Conservation (phyloP, 352 stramenopile genomes). For the Elongisporangium senticosum region DNA sequence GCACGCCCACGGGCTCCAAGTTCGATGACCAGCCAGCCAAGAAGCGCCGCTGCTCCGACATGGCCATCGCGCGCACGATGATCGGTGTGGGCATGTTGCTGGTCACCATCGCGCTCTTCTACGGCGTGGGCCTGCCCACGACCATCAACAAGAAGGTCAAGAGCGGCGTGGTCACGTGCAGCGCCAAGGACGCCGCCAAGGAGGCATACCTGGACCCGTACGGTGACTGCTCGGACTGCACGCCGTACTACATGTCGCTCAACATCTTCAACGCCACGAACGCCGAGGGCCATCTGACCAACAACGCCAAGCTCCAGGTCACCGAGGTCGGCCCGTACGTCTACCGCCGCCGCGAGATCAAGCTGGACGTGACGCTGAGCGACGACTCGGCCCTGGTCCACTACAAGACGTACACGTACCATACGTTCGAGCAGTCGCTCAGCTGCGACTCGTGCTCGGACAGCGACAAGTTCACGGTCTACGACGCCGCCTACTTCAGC, state of each 20-base stretch:
- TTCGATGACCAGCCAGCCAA: conserved; percentile 16
- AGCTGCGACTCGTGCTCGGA: conserved; percentile 16
- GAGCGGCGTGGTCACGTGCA: conserved; percentile 18
- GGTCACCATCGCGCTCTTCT: conserved; percentile 16
- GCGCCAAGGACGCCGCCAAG: conserved; percentile 11
- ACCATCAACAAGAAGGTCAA: conserved; percentile 19
- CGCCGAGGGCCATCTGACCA: conserved; percentile 10
- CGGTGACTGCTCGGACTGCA: conserved; percentile 25
- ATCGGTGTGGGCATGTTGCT: conserved; percentile 17
- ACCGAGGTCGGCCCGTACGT: conserved; percentile 24
- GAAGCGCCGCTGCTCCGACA: conserved; percentile 12
- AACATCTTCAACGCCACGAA: conserved; percentile 15
- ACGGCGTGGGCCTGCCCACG: conserved; percentile 17
- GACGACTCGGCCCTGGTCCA: conserved; percentile 7
- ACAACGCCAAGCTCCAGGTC: conserved; percentile 21
- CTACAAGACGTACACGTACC: conserved; percentile 28
- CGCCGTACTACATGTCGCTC: conserved; percentile 23
- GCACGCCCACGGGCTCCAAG: conserved; percentile 14
- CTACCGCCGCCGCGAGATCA: conserved; percentile 30
- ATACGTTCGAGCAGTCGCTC: conserved; percentile 12
- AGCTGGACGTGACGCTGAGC: conserved; percentile 15
- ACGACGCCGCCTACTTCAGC: conserved; percentile 24
- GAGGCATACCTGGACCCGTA: conserved; percentile 20
- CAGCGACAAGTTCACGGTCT: conserved; percentile 14
- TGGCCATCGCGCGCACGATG: conserved; percentile 12